phyloP scores from a whole-genome alignment of 495 filamentous ascomycete species.

The Tuber melanosporum region DNA sequence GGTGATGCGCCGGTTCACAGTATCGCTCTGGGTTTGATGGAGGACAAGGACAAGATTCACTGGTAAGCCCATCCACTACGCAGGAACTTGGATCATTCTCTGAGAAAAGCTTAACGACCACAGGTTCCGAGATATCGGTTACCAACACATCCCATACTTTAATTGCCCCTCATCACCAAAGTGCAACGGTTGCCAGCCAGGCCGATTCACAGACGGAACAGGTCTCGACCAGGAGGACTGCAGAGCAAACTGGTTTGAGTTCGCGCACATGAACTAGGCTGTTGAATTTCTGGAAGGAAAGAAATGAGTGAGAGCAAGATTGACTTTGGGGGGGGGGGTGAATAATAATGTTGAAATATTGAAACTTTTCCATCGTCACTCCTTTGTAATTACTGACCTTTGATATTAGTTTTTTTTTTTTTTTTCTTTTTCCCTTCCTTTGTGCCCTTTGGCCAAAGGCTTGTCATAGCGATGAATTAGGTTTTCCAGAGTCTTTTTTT shows the following conservation, averaged over 20 bases:
- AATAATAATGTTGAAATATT: background rate
- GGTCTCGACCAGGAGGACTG: constrained; percentile 85
- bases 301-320: constrained; percentile 3
- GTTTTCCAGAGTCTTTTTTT: background rate
- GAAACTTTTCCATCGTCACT: background rate
- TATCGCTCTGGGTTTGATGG: constrained; percentile 89
- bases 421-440: background rate
- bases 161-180: constrained; percentile 97
- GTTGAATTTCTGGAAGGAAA: constrained; percentile 9
- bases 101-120: constrained; percentile 2
- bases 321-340: too few relatives aligned
- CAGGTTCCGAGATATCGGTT: constrained; percentile 99
- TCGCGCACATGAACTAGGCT: constrained; percentile 69
- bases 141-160: constrained; percentile 97
- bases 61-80: constrained; percentile 56
- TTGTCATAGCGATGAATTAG: background rate
- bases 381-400: background rate
- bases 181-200: constrained; percentile 79
- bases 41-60: constrained; percentile 82
- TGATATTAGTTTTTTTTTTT: background rate
- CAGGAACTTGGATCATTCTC: background rate
- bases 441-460: background rate
- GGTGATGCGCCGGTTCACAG: constrained; percentile 97
- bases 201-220: constrained; percentile 81
- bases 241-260: constrained; percentile 93